A percentile compares a stretch with the other conserved stretches of the same genome.
These are phyloP conservation scores for Gloeopeniophorella convolvens DNA, from an alignment of 768 basidiomycete genomes.

Conservation along the genomic window DNA sequence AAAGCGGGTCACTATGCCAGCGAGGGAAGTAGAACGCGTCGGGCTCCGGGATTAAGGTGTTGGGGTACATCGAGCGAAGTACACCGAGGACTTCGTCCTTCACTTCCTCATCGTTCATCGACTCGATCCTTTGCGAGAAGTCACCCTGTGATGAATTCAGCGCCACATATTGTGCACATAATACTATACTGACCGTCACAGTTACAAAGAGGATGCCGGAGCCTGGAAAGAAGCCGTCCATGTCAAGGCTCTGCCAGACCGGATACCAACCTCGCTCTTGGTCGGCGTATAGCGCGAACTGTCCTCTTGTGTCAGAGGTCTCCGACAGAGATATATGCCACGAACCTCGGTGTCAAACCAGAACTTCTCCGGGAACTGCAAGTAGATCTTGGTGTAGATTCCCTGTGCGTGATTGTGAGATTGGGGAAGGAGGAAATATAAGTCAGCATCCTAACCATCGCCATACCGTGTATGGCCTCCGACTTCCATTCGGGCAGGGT, in stretches of 20 bases:
- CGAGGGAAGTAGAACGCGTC: constrained; percentile 46
- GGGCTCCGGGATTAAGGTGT: constrained; percentile 47
- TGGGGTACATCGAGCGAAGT: constrained; percentile 54
- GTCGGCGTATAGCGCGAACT: constrained; percentile 56
- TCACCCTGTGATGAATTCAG: constrained; percentile 39
- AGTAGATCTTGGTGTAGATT: constrained; percentile 63
- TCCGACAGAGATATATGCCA: neutral
- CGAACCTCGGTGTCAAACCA: constrained; percentile 45
- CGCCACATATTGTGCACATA: neutral
- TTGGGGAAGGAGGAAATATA: neutral
- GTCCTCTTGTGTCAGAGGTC: constrained; percentile 3
- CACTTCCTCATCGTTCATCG: constrained; percentile 40
- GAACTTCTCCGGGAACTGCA: constrained; percentile 56
- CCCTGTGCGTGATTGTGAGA: constrained; percentile 27
- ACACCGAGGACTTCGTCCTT: constrained; percentile 50
- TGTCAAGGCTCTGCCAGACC: constrained; percentile 62
- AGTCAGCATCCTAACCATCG: constrained; percentile 38
- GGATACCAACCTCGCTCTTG: constrained; percentile 54
- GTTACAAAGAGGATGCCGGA: constrained; percentile 52
- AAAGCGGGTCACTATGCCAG: constrained; percentile 48
- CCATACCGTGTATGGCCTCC: constrained; percentile 58
- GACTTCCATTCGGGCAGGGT: constrained; percentile 50
- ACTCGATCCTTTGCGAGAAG: constrained; percentile 53
- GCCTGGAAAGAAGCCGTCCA: constrained; percentile 50
- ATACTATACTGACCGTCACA: constrained; percentile 33